These are phyloP conservation scores for Parachaetomium inaequale DNA, from an alignment of 495 filamentous ascomycete genomes.

Conservation along the genomic window DNA sequence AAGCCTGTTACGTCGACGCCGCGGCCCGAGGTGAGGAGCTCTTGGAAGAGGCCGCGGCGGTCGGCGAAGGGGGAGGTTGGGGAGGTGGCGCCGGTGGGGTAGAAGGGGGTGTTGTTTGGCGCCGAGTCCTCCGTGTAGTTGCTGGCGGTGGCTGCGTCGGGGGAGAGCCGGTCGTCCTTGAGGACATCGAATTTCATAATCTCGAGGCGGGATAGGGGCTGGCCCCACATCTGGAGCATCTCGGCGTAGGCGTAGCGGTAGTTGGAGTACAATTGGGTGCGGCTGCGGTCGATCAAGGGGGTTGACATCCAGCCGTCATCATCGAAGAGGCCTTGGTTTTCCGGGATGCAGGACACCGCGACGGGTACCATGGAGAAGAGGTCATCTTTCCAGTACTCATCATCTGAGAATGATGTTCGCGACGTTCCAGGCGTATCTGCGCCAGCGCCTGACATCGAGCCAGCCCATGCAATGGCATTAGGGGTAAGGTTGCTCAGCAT, in stretches of 20 bases:
- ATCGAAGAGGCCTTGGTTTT: constrained; percentile 75
- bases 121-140: constrained; percentile 33
- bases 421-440: constrained; percentile 40
- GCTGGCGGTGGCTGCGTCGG: constrained; percentile 20
- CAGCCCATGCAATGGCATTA: constrained; percentile 63
- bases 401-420: constrained; percentile 47
- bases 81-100: constrained; percentile 33
- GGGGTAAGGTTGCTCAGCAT: constrained; percentile 58
- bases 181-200: constrained; percentile 78
- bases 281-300: constrained; percentile 65
- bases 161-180: constrained; percentile 37
- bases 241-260: constrained; percentile 82
- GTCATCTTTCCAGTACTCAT: constrained; percentile 42
- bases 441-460: constrained; percentile 53
- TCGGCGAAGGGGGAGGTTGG: constrained; percentile 45
- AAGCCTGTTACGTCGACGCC: constrained; percentile 59
- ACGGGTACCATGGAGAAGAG: constrained; percentile 40
- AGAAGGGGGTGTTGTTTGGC: constrained; percentile 26
- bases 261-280: constrained; percentile 56
- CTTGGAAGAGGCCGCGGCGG: constrained; percentile 43
- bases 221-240: constrained; percentile 76
- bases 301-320: constrained; percentile 66
- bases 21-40: constrained; percentile 38
- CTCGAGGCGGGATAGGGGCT: constrained; percentile 70
- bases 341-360: constrained; percentile 60